Evolutionary conservation across 2,329 filamentous ascomycete species (phyloP).

Genomic region (Diaporthe eres): DNA sequence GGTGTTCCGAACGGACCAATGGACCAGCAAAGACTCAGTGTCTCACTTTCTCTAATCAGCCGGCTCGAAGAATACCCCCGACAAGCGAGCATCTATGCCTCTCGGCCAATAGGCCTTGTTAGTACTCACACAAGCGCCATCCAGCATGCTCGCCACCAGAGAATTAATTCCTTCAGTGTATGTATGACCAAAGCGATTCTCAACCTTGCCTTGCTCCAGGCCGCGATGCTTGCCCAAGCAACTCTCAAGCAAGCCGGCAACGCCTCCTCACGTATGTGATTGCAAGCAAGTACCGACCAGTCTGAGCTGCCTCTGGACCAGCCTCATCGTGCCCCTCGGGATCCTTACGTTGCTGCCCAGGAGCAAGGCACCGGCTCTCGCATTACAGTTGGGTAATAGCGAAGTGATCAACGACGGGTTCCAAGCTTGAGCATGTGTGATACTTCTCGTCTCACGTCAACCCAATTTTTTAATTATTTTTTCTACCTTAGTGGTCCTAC

Average conservation of each 20-base stretch:
- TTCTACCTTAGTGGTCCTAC: not conserved
- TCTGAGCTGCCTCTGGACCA: slow-evolving; percentile 67
- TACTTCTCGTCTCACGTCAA: slow-evolving; percentile 18
- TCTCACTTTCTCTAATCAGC: not conserved
- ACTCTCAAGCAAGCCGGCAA: not conserved
- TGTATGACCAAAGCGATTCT: not conserved
- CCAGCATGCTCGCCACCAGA: not conserved
- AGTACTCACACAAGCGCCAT: not conserved
- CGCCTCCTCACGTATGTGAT: not conserved
- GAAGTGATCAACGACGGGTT: not conserved
- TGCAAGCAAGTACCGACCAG: not conserved
- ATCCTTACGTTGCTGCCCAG: slow-evolving; percentile 84
- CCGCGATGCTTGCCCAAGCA: not conserved
- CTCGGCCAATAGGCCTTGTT: not conserved
- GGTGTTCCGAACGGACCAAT: not conserved
- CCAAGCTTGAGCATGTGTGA: not conserved
- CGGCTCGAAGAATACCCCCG: not conserved
- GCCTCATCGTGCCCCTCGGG: slow-evolving; percentile 73
- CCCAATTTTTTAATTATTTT: not conserved
- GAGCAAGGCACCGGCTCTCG: slow-evolving; percentile 74
- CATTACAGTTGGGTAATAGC: slow-evolving; percentile 17
- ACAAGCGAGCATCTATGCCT: no score
- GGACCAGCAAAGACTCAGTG: no score
- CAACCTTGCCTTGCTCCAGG: not conserved
- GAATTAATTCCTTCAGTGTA: not conserved